These are phyloP conservation scores for Quercus aquifolioides DNA, from an alignment of 306 rosid species.

Conservation along the genomic window DNA sequence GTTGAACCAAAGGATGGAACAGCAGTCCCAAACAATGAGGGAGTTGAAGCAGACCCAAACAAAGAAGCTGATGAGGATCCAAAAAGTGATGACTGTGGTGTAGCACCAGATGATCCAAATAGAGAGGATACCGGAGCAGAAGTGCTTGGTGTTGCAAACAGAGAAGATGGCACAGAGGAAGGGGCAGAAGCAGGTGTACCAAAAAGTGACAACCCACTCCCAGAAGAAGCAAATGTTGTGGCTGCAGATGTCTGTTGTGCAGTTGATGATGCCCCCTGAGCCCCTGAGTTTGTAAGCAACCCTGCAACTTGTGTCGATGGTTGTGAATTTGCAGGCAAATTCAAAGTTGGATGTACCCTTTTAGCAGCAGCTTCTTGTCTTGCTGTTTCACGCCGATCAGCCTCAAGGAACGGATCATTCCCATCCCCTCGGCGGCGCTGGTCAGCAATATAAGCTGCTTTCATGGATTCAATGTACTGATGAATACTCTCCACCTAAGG, in stretches of 20 bases:
- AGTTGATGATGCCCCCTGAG: conserved; percentile 46
- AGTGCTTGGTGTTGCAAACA: conserved; percentile 72
- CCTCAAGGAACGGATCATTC: conserved; percentile 93
- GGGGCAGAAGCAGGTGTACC: conserved; percentile 70
- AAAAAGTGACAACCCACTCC: conserved; percentile 76
- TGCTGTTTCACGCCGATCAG: conserved; percentile 96
- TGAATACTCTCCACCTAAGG: conserved; percentile 90
- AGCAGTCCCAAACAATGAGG: conserved; percentile 56
- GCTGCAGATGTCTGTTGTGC: conserved; percentile 52
- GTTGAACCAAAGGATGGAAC: conserved; percentile 51
- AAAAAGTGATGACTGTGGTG: conserved; percentile 59
- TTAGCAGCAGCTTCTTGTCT: conserved; percentile 93
- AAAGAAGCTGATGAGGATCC: conserved; percentile 59
- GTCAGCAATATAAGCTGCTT: conserved; percentile 78
- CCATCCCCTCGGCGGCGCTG: conserved; percentile 80
- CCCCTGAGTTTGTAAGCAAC: conserved; percentile 66
- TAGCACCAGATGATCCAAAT: conserved; percentile 58
- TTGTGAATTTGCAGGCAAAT: conserved; percentile 75
- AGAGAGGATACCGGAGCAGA: conserved; percentile 59
- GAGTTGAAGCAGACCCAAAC: conserved; percentile 55
- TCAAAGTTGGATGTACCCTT: conserved; percentile 84
- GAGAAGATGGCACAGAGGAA: conserved; percentile 51
- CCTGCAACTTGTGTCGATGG: conserved; percentile 92
- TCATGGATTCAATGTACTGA: conserved; percentile 92
- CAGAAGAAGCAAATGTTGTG: conserved; percentile 54